Percentiles rank a stretch among this genome's conserved stretches.
Evolutionary conservation across 2,329 filamentous ascomycete genomes (phyloP).

Genomic region (Verticillium nonalfalfae): DNA sequence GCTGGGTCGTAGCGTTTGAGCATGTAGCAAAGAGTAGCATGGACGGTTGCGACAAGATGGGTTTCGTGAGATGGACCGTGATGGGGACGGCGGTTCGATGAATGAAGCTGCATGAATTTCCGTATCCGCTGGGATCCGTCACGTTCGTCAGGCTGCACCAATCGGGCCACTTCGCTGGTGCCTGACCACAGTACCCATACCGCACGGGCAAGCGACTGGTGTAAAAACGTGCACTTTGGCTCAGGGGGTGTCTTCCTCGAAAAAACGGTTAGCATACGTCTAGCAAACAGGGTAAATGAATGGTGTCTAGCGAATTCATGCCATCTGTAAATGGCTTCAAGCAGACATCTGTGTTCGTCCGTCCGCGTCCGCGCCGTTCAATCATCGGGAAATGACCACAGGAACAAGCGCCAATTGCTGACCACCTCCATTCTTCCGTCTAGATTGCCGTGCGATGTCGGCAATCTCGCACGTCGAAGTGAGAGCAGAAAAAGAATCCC

Average conservation of each 20-base stretch:
- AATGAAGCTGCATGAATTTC: not conserved
- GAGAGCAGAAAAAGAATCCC: not conserved
- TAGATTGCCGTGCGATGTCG: not conserved
- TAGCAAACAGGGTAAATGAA: no score
- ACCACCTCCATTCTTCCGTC: not conserved
- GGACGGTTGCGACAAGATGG: not conserved
- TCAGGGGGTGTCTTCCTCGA: no score
- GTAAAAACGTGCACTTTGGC: no score
- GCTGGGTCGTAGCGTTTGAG: not conserved
- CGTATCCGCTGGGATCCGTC: not conserved
- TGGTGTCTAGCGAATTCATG: not conserved
- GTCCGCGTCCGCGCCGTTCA: not conserved
- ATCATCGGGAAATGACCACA: not conserved
- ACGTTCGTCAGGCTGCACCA: not conserved
- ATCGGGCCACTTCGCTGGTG: not conserved
- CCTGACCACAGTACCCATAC: not conserved
- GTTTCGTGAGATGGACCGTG: not conserved
- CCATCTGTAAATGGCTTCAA: not conserved
- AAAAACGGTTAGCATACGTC: no score
- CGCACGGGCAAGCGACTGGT: not conserved
- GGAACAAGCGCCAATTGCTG: not conserved
- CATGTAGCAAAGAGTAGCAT: not conserved
- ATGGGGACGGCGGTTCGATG: not conserved
- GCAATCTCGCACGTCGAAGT: not conserved
- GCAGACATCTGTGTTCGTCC: no score